Evolutionary conservation across 1,284 basidiomycete species (phyloP), one percentile per base, ranked within the genome.

Genomic region (Austroboletus novae-zelandiae): DNA sequence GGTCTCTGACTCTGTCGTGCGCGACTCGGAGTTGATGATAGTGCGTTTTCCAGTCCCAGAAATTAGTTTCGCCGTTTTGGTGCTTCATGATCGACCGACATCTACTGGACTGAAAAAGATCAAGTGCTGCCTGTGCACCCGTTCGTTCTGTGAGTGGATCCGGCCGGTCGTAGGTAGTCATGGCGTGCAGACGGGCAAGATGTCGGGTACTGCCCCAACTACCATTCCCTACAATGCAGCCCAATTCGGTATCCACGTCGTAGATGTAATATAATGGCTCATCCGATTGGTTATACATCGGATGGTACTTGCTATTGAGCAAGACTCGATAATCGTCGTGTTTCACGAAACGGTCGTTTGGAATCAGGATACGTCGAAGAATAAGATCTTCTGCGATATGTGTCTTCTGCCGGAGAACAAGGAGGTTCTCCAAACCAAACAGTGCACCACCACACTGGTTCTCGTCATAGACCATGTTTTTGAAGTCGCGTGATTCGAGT

Each of bases 71-170:
- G 4, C 7, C 10, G 40, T 11, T 36, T 39, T 48, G 51, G 8
- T 74, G 60, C 8, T 52, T 52, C 53, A 71, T 66, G 47, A 77
- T 74, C 0, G 78, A 75, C 3, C 54, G 58, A 34, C 62, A 72
- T 4, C 55, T 48, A 7, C 73, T 64, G 4, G 71, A 73, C 3
- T 50, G 51, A 9, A 78, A 55, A 32, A 70, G 63, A 23, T 54
- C 49, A n/a, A 78, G 57, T 9, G 75, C 76, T 49, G 76, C 70
- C 45, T 75, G 71, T 1, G 67, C 72, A 5, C 78, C 78, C 0
- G 73, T 76, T 23, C 62, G 68, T 9, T 65, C 56, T 0, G 72
- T 74, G 17, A 80, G 32, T n/a, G 32, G n/a, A 34, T 34, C 32
- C 13, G 32, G 32, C 32, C 32, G n/a, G 14, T 34, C 32, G n/a